phyloP scores from a whole-genome alignment of 257 asterid genomes.

The Eustoma russellianum region DNA sequence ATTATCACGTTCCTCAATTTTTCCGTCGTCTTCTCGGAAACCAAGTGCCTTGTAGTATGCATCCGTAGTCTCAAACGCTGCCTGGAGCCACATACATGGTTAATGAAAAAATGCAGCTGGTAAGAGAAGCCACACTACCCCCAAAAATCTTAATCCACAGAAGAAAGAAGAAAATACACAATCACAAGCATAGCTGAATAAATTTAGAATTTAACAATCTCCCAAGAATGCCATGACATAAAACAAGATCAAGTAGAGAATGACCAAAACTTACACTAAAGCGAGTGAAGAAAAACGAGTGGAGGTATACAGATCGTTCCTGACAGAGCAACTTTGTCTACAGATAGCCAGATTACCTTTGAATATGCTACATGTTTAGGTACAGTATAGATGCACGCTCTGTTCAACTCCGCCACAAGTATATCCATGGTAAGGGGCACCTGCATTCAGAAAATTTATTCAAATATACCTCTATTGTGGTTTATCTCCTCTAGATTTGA shows the following conservation, averaged over 20 bases:
- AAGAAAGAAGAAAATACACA: slow-evolving; percentile 1
- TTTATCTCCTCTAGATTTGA: no score
- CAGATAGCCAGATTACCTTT: slow-evolving; percentile 33
- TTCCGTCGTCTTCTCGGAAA: slow-evolving; percentile 49
- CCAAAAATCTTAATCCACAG: background rate
- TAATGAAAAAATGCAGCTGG: background rate
- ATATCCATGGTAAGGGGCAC: slow-evolving; percentile 69
- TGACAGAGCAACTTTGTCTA: slow-evolving; percentile 1
- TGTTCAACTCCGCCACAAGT: slow-evolving; percentile 70
- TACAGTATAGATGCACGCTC: slow-evolving; percentile 75
- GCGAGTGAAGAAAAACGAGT: background rate
- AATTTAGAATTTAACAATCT: background rate
- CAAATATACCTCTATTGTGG: background rate
- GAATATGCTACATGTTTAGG: slow-evolving; percentile 72
- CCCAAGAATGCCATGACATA: slow-evolving; percentile 1
- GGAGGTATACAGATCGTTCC: background rate
- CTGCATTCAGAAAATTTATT: slow-evolving; percentile 27
- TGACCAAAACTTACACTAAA: slow-evolving; percentile 3
- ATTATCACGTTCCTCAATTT: slow-evolving; percentile 46
- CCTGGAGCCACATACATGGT: slow-evolving; percentile 28
- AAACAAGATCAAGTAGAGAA: no score
- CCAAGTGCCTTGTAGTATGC: slow-evolving; percentile 71
- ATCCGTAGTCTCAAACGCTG: slow-evolving; percentile 38
- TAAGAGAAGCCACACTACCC: background rate
- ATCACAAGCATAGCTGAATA: background rate